phyloP scores from a whole-genome alignment of 352 stramenopile genomes.

The Phytophthora niederhauseri region DNA sequence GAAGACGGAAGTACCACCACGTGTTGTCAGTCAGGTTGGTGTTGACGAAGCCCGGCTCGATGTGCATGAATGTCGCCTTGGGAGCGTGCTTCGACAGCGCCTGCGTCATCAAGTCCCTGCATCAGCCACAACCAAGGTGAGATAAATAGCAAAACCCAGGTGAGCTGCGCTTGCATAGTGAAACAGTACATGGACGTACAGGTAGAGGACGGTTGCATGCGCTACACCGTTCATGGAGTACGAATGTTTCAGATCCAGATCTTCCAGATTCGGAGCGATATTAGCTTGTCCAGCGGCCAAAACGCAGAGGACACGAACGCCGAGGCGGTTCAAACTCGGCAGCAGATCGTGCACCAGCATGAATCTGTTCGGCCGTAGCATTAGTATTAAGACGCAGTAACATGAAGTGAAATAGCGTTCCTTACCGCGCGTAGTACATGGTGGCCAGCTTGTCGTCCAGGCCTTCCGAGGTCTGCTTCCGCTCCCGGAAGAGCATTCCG shows the following conservation, averaged over 20 bases:
- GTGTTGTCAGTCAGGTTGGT: not conserved
- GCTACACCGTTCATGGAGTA: not conserved
- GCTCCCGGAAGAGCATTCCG: slow-evolving; percentile 2
- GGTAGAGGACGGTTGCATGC: not conserved
- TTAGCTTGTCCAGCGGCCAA: slow-evolving; percentile 2
- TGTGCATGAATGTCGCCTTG: slow-evolving; percentile 14
- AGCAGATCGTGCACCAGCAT: slow-evolving; percentile 18
- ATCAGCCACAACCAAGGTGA: not conserved
- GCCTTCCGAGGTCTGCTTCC: slow-evolving; percentile 6
- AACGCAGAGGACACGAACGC: slow-evolving; percentile 6
- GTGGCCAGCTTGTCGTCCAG: slow-evolving; percentile 9
- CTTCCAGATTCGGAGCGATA: not conserved
- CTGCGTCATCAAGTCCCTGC: slow-evolving; percentile 15
- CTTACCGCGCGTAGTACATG: slow-evolving; percentile 15
- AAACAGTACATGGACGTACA: slow-evolving; percentile 5
- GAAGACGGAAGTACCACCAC: not conserved
- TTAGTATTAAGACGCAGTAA: too few species aligned
- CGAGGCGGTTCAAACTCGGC: slow-evolving; percentile 1
- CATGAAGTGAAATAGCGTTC: too few species aligned
- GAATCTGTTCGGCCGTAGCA: not conserved
- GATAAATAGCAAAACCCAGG: too few species aligned
- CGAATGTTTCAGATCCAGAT: slow-evolving; percentile 10
- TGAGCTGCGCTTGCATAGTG: not conserved
- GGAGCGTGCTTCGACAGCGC: slow-evolving; percentile 10
- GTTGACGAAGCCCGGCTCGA: slow-evolving; percentile 11